Conservation (phyloP, 768 basidiomycete species). For the Symmetrospora coprosmae region DNA sequence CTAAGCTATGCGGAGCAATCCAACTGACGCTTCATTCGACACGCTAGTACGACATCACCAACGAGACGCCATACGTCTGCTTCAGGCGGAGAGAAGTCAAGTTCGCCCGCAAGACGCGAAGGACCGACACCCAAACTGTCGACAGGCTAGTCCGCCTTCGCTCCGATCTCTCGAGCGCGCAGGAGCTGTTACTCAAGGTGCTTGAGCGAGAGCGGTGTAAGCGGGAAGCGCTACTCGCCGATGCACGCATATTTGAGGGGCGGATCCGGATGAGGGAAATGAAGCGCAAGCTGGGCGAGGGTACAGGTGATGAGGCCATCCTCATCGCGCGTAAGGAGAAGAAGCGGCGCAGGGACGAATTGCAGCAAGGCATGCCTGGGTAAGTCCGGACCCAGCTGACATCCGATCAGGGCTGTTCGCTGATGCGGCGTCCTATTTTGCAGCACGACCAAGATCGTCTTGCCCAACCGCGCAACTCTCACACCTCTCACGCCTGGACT, state of each 20-base stretch:
- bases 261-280: conserved; percentile 60
- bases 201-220: conserved; percentile 63
- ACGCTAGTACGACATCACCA: conserved; percentile 81
- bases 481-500: conserved; percentile 1
- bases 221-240: conserved; percentile 49
- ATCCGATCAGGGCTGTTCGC: neutral
- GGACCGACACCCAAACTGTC: conserved; percentile 72
- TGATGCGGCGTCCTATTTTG: neutral
- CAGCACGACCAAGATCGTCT: conserved; percentile 31
- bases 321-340: conserved; percentile 31
- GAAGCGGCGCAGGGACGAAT: conserved; percentile 27
- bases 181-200: conserved; percentile 58
- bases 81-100: conserved; percentile 92
- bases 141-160: conserved; percentile 76
- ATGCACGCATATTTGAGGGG: conserved; percentile 60
- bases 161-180: conserved; percentile 54
- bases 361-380: neutral
- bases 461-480: conserved; percentile 39
- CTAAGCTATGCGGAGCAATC: too few species aligned
- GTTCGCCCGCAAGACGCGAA: conserved; percentile 80
- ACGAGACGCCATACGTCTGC: conserved; percentile 88
- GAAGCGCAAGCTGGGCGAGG: conserved; percentile 51
- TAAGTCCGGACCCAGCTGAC: neutral
- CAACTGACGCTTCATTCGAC: too few species aligned
- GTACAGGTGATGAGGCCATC: conserved; percentile 39